Evolutionary conservation across 768 basidiomycete genomes (phyloP).

Genomic region (Xanthoconium stramineum): DNA sequence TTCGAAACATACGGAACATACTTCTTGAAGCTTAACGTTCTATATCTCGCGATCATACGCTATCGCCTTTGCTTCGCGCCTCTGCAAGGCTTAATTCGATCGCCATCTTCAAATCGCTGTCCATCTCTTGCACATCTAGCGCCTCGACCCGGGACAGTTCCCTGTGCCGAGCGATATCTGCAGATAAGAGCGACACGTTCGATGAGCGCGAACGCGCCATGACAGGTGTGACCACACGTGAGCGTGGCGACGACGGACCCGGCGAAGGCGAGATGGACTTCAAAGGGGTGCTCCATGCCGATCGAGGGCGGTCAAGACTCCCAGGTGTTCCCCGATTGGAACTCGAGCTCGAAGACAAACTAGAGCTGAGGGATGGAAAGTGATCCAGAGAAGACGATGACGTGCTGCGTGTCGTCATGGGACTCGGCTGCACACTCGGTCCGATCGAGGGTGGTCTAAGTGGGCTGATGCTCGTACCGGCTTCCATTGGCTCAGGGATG

Average conservation of each 20-base stretch:
- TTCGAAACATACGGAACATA: not conserved
- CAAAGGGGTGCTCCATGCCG: slow-evolving; percentile 42
- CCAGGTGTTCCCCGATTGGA: slow-evolving; percentile 15
- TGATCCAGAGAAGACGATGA: slow-evolving; percentile 27
- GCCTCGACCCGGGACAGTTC: not conserved
- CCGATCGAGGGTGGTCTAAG: slow-evolving; percentile 12
- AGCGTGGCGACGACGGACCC: slow-evolving; percentile 17
- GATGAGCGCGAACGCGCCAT: slow-evolving; percentile 6
- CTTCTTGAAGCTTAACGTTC: not conserved
- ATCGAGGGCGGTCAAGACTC: slow-evolving; percentile 17
- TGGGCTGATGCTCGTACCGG: slow-evolving; percentile 38
- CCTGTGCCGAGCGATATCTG: slow-evolving; percentile 8
- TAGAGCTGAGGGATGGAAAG: slow-evolving; percentile 36
- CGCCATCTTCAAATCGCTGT: slow-evolving; percentile 62
- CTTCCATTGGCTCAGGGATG: slow-evolving; percentile 54
- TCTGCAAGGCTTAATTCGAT: slow-evolving; percentile 73
- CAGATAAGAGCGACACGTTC: slow-evolving; percentile 14
- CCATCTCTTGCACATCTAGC: slow-evolving; percentile 39
- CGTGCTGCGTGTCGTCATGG: slow-evolving; percentile 8
- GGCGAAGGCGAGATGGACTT: slow-evolving; percentile 17
- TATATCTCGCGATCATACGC: slow-evolving; percentile 3
- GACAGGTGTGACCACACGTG: slow-evolving; percentile 9
- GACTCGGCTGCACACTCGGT: slow-evolving; percentile 4
- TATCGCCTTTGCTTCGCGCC: slow-evolving; percentile 13
- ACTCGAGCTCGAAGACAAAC: slow-evolving; percentile 23